Evolutionary conservation across 495 filamentous ascomycete species (phyloP), one percentile per base, ranked within the genome.

Genomic region (Penicillium waksmanii): DNA sequence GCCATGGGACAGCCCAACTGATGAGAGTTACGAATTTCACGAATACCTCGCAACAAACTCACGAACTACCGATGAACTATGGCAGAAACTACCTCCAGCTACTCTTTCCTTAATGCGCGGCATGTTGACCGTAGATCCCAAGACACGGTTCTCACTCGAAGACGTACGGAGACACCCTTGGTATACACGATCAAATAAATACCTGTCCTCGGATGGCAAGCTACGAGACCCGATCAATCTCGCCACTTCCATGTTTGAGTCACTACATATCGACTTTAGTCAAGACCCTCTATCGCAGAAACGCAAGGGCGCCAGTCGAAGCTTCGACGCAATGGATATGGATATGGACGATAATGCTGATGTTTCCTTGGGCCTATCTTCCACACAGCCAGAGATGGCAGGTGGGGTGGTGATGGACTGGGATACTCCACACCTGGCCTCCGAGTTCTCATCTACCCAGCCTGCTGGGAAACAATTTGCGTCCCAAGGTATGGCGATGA

Each of bases 161-260:
- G 91, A 95, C 60, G 89, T 99, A 55, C 88, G 92, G 44, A 85
- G 89, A 53, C 96, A 99, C 74, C 95, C 93, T 34, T 99, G 95
- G 95, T 97, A 92, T 66, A 96, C 92, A 2, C 85, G 92, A 51
- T 82, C 78, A 35, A 98, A 98, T 68, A 84, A 82, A 38, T 87
- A 89, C 66, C 82, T 98, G 6, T 84, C 83, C 0, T 60, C 80
- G 0, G 86, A 94, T 50, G 94, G 94, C 64, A 85, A 82, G 58
- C 82, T 93, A n/a, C 81, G 83, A 19, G 92, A 97, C 62, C 88
- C 90, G 1, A 76, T 98, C 59, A 84, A 85, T 23, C 79, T 98
- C 18, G 95, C 95, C 27, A 96, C 95, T 0, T 85, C 89, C 62
- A 96, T 99, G 89, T 89, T 99, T 56, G 90, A 96, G 65, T 87